Evolutionary conservation across 2,329 filamentous ascomycete species (phyloP), one percentile per base, ranked within the genome.

Genomic region (Aspergillus sp.): DNA sequence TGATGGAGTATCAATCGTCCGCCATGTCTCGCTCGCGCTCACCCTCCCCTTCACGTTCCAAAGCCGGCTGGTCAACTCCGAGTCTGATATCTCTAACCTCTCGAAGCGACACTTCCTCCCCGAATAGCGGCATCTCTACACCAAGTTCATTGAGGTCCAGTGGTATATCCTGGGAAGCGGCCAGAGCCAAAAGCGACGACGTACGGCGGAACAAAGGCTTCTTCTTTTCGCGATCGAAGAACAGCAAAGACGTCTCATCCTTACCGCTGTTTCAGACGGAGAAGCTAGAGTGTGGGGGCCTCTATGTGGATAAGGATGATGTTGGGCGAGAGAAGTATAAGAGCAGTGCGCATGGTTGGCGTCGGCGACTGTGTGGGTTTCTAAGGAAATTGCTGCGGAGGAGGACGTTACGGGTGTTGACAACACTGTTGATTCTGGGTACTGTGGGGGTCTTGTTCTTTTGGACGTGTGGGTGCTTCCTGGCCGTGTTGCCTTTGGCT

Each of bases 31-130:
- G 91, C 53, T 93, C 90, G 57, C 83, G 89, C 71, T 94, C 88
- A 64, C 88, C 90, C 44, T 95, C 89, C 48, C 91, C 90, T 53
- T 80, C 83, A 53, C 85, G 83, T n/a, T 7, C 13, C 52, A 86
- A 86, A 60, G 89, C 88, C 64, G 90, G 90, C 59, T 96, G 91
- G 90, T 83, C 88, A 48, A 93, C 85, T 70, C 89, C 86, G 48
- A 88, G 84, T 54, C 78, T 88, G 63, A 85, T 82, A 62, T 83
- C 86, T 51, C 83, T 81, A 49, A 85, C 82, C 62, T 82, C 86
- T 52, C 83, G 81, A 49, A 88, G 85, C 66, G 85, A 85, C 52
- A 79, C 80, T 56, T 81, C 82, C 33, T 89, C 83, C 64, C 85
- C 87, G 17, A 57, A 73, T 70, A 61, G 77, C 69, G 65, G 70